A percentile compares a stretch with the other conserved stretches of the same genome.
phyloP scores from a whole-genome alignment of 2,329 filamentous ascomycete species.

The Aplosporella prunicola region DNA sequence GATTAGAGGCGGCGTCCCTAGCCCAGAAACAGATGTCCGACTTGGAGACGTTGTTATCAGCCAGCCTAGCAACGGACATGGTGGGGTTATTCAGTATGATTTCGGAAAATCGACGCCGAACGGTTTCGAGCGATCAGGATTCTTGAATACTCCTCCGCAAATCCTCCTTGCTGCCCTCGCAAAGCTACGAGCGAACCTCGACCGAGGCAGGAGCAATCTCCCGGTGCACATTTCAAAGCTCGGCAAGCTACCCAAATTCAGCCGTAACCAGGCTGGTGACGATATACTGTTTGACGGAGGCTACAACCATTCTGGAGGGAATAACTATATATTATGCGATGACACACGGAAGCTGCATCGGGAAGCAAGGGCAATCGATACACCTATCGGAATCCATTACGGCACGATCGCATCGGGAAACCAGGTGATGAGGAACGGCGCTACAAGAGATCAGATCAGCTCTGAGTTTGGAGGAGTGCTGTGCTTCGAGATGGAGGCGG shows the following conservation, averaged over 20 bases:
- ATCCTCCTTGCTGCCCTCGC: constrained; percentile 12
- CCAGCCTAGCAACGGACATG: constrained; percentile 14
- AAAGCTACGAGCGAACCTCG: constrained; percentile 10
- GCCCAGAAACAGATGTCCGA: constrained; percentile 15
- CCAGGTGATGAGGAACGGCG: not conserved
- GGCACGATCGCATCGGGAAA: constrained; percentile 8
- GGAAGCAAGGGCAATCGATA: constrained; percentile 7
- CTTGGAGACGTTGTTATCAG: constrained; percentile 21
- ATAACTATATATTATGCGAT: constrained; percentile 11
- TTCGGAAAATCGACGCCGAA: constrained; percentile 13
- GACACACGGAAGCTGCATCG: constrained; percentile 10
- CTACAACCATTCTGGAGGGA: constrained; percentile 14
- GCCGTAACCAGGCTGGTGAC: constrained; percentile 10
- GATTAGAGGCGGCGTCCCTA: constrained; percentile 29
- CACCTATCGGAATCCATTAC: constrained; percentile 2
- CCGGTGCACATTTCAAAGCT: constrained; percentile 7
- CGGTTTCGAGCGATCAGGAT: constrained; percentile 12
- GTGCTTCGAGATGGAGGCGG: constrained; percentile 19
- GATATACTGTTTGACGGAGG: constrained; percentile 15
- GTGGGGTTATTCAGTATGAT: constrained; percentile 19
- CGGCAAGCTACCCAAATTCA: constrained; percentile 9
- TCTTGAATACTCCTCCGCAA: constrained; percentile 11
- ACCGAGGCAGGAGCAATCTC: constrained; percentile 5
- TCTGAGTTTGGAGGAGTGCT: constrained; percentile 15
- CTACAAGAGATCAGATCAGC: constrained; percentile 1